Base-by-base conservation (phyloP, 345 rosid species). In the Raphanus raphanistrum region DNA sequence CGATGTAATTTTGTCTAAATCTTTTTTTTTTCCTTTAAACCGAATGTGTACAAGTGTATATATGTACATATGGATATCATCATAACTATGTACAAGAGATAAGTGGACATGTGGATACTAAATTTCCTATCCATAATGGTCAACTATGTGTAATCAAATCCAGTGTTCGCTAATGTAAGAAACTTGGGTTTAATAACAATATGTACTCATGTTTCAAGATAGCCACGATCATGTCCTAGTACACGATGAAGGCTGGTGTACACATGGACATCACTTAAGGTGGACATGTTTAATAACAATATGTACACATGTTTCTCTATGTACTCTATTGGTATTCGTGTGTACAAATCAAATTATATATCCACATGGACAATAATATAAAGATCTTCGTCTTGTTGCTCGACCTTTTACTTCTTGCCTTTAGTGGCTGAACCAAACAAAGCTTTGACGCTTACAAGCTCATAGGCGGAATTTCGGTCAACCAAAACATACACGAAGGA, bases 381-480 rank as follows among this genome's bases (percentile, higher is more conserved):
- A 28, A 28, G 29, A 28, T 28, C 29, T 28, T 3, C 29, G 3
- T 28, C 29, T 28, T 28, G 29, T 28, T 28, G 2, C 29, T 28
- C 3, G 29, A 28, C 3, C 2, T 28, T 28, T 28, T 28, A 28
- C 29, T 28, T 28, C 29, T 28, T 2, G 29, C 29, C 3, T 28
- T 28, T 28, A 28, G 29, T 28, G 29, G 29, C 29, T 28, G 29
- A 28, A 28, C 29, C 29, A 28, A 28, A 28, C 29, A 28, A 28
- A 28, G 29, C 3, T 28, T 28, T 28, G 29, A 28, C 29, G 29
- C 29, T 28, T 28, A 28, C 16, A 3, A 45, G 2, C 54, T 45
- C 54, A 45, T 74, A 95, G 26, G 59, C 98, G 86, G 79, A 88
- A 92, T 84, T 92, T 95, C 99, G 92, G 90, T 82, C 54, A 45